These are phyloP conservation scores for Eucalyptus coolabah DNA, from an alignment of 345 rosid genomes.

Conservation along the genomic window DNA sequence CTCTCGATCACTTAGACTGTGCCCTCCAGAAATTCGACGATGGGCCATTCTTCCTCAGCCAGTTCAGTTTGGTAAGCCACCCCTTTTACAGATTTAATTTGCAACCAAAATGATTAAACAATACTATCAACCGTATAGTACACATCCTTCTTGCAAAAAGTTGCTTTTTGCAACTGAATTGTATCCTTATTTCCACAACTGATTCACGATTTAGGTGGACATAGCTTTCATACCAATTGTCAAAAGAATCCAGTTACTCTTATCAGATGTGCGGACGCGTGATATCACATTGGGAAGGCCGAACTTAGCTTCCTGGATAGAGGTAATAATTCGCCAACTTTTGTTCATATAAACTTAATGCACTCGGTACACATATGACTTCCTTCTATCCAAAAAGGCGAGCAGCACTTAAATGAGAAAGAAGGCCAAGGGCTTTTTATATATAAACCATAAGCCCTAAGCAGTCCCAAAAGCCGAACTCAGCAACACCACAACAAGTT, in stretches of 20 bases:
- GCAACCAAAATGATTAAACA: not conserved
- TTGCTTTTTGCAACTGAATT: not conserved
- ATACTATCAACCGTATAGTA: not conserved
- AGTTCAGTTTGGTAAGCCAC: slow-evolving; percentile 49
- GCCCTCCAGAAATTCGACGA: slow-evolving; percentile 55
- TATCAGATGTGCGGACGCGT: slow-evolving; percentile 27
- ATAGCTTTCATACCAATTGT: slow-evolving; percentile 53
- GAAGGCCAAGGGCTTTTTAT: not conserved
- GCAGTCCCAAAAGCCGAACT: not conserved
- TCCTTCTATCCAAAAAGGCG: not conserved
- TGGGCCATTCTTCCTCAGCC: slow-evolving; percentile 87
- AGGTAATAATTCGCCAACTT: slow-evolving; percentile 17
- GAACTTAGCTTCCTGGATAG: slow-evolving; percentile 57
- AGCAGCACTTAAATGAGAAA: not conserved
- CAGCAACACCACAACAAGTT: not conserved
- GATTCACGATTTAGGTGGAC: slow-evolving; percentile 33
- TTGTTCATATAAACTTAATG: not conserved
- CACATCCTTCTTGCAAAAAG: not conserved
- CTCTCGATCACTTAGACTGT: slow-evolving; percentile 64
- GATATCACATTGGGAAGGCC: slow-evolving; percentile 66
- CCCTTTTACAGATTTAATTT: not conserved
- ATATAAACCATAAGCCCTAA: not conserved
- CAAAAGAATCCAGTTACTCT: slow-evolving; percentile 43
- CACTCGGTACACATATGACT: not conserved
- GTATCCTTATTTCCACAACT: not conserved